Evolutionary conservation across 2,329 filamentous ascomycete species (phyloP), one percentile per base, ranked within the genome.

Genomic region (Septoria linicola): DNA sequence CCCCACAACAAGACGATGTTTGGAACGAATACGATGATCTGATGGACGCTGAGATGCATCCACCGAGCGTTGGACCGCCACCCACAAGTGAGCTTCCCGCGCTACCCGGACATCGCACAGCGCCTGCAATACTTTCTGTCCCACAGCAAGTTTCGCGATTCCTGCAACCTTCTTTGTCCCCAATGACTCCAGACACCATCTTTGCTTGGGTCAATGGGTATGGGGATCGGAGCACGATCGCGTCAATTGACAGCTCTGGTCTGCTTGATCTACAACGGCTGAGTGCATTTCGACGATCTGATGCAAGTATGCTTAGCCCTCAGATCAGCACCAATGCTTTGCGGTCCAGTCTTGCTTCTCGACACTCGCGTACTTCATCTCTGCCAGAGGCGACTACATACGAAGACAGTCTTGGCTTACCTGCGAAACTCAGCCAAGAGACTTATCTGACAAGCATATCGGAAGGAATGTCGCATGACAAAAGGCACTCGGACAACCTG

Each of bases 11-110:
- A 59, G 92, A 96, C 62, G 92, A 96, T 65, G 80, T 96, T 1
- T 97, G 92, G 92, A 85, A 91, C 44, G 92, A 95, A 70, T 96
- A 95, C 65, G 85, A 97, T 59, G 92, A 96, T 62, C 74, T 96
- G 10, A 80, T 96, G 47, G 87, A 88, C 45, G 84, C 88, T 51
- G 78, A 47, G 21, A 42, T 55, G 32, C 52, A 49, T 8, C 47
- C 40, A n/a, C 57, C 59, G 4, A 50, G 56, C 2, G 31, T 49
- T 7, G 37, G 51, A 8, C 25, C 25, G n/a, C 53, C 58, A 17
- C 59, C 57, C 10, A 42, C 45, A 10, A 49, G 46, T 8, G 39
- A 57, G 25, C 51, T 59, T 10, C 59, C 59, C 37, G 25, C 52
- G 36, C 54, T 53, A 17, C 51, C 54, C 17, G 55, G 34, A 8